Percentiles rank a stretch among this genome's conserved stretches.
These are phyloP conservation scores for Saccharomyces eubayanus DNA, from an alignment of 805 yeast genomes.

Conservation along the genomic window DNA sequence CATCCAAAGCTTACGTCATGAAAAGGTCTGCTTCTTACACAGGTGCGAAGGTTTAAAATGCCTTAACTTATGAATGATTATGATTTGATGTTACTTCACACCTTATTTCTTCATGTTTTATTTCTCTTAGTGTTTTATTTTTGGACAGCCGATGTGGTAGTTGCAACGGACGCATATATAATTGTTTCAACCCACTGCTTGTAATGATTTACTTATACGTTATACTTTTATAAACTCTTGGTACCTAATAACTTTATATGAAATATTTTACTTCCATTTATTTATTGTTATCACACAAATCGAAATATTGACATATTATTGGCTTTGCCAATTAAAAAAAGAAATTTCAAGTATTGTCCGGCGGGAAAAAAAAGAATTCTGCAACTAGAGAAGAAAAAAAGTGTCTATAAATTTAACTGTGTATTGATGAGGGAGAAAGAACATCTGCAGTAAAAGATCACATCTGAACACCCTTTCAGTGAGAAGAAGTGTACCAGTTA, in stretches of 20 bases:
- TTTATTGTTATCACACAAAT: not conserved
- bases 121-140: not conserved
- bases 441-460: not conserved
- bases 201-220: not conserved
- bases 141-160: not conserved
- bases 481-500: not conserved
- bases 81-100: not conserved
- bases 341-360: not conserved
- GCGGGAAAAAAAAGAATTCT: not conserved
- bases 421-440: not conserved
- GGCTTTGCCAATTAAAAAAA: not conserved
- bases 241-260: not conserved
- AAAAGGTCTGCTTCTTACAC: conserved; percentile 21
- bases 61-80: not conserved
- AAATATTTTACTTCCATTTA: not conserved
- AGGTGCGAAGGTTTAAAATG: not conserved
- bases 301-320: not conserved
- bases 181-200: not conserved
- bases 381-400: not conserved
- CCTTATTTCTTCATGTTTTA: not conserved
- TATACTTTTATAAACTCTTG: not conserved
- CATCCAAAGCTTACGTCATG: conserved; percentile 25
- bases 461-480: not conserved
- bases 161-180: not conserved
- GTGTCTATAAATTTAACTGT: not conserved